Conservation (phyloP, 2,329 filamentous ascomycete species). For the Chalaropsis ovoidea region DNA sequence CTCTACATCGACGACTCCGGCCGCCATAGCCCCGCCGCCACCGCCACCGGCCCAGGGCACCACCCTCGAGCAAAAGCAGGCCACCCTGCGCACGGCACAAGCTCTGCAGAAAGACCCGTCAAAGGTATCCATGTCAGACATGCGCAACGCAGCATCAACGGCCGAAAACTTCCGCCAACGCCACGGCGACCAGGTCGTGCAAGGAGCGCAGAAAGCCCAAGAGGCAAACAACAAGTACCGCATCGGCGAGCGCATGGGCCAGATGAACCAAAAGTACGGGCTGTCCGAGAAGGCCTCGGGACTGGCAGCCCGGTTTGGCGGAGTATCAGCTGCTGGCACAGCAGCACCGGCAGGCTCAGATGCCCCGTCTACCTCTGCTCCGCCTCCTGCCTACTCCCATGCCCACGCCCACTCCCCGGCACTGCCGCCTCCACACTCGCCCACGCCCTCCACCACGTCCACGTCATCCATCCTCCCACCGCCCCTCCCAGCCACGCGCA, state of each 20-base stretch:
- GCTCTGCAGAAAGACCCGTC: constrained; percentile 51
- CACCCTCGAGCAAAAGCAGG: constrained; percentile 55
- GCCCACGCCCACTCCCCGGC: neutral
- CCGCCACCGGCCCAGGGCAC: constrained; percentile 40
- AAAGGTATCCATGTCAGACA: constrained; percentile 50
- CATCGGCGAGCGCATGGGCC: constrained; percentile 35
- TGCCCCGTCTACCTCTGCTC: neutral
- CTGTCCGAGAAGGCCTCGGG: constrained; percentile 20
- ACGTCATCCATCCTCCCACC: constrained; percentile 10
- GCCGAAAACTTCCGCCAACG: constrained; percentile 60
- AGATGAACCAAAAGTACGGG: constrained; percentile 25
- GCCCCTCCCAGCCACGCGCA: neutral
- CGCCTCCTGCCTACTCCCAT: neutral
- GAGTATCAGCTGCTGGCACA: constrained; percentile 14
- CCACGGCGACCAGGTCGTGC: constrained; percentile 56
- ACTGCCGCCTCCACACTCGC: neutral
- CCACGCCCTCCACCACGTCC: neutral
- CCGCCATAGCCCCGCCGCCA: constrained; percentile 23
- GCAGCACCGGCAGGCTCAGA: constrained; percentile 13
- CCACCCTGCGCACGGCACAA: constrained; percentile 51
- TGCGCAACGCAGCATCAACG: constrained; percentile 48
- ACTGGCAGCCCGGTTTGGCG: constrained; percentile 21
- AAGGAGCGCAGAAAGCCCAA: constrained; percentile 48
- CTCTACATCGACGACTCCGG: constrained; percentile 16
- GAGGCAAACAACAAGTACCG: constrained; percentile 53